Conservation (phyloP, 2,329 filamentous ascomycete genomes). For the Volutella citrinella region DNA sequence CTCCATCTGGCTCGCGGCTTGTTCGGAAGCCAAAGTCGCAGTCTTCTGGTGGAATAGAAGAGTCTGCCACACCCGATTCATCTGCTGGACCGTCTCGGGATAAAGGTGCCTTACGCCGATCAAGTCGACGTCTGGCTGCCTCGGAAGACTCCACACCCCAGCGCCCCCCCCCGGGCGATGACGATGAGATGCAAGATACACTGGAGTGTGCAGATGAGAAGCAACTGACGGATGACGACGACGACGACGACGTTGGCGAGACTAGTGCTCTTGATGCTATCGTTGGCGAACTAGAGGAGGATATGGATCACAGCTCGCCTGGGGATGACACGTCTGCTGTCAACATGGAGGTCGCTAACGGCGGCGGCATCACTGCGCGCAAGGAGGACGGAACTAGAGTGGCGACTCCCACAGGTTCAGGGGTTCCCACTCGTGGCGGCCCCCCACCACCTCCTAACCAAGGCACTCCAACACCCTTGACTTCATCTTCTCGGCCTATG, state of each 20-base stretch:
- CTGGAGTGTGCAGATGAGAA: constrained; percentile 93
- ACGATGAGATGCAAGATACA: constrained; percentile 64
- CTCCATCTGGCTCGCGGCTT: constrained; percentile 42
- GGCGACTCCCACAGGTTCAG: constrained; percentile 70
- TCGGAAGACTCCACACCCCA: constrained; percentile 49
- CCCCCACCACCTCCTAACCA: constrained; percentile 38
- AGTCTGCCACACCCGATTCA: constrained; percentile 42
- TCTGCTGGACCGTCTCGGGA: constrained; percentile 50
- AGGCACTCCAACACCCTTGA: constrained; percentile 45
- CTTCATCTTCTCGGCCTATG: constrained; percentile 63
- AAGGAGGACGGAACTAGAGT: constrained; percentile 90
- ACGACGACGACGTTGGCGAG: constrained; percentile 66
- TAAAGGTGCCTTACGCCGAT: constrained; percentile 59
- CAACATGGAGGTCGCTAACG: constrained; percentile 83
- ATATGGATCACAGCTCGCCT: constrained; percentile 65
- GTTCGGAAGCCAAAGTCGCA: constrained; percentile 47
- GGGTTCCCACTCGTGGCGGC: constrained; percentile 37
- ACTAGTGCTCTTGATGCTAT: constrained; percentile 74
- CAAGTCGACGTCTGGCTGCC: constrained; percentile 57
- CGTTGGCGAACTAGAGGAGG: constrained; percentile 86
- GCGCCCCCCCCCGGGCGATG: constrained; percentile 53
- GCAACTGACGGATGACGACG: constrained; percentile 71
- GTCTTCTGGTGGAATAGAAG: constrained; percentile 37
- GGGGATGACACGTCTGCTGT: constrained; percentile 78
- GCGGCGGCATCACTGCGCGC: constrained; percentile 83